Evolutionary conservation across 2,329 filamentous ascomycete species (phyloP).

Genomic region (Sporothrix pallida): DNA sequence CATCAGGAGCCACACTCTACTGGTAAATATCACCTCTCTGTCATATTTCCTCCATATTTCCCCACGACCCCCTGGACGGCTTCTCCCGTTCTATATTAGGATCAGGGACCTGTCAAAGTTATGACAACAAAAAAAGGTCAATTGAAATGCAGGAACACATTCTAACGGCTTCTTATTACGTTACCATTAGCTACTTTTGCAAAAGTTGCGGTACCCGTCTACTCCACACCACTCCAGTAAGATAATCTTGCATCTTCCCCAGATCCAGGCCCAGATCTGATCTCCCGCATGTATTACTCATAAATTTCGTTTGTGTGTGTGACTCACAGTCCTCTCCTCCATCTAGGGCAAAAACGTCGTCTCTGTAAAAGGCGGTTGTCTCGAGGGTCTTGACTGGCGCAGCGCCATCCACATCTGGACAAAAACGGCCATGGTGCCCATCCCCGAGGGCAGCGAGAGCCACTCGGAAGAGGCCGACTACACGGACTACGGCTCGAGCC

Average conservation of each 20-base stretch:
- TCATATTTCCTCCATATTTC: not conserved
- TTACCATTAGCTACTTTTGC: slow-evolving; percentile 64
- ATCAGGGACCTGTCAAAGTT: not conserved
- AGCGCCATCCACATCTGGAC: slow-evolving; percentile 71
- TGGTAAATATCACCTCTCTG: slow-evolving; percentile 53
- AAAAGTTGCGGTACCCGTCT: slow-evolving; percentile 69
- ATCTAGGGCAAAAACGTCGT: slow-evolving; percentile 62
- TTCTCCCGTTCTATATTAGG: not conserved
- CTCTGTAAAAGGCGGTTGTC: slow-evolving; percentile 70
- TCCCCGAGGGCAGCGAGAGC: slow-evolving; percentile 66
- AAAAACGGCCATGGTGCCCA: slow-evolving; percentile 69
- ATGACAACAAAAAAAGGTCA: not conserved
- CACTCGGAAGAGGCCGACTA: slow-evolving; percentile 59
- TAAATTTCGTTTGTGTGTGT: not conserved
- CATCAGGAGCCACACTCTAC: slow-evolving; percentile 62
- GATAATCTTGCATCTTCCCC: slow-evolving; percentile 19
- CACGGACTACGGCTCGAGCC: slow-evolving; percentile 51
- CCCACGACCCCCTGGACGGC: not conserved
- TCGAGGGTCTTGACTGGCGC: slow-evolving; percentile 66
- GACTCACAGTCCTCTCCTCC: not conserved
- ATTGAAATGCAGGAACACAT: not conserved
- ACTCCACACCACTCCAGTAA: slow-evolving; percentile 61
- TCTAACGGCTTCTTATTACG: slow-evolving; percentile 16
- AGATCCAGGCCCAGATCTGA: not conserved
- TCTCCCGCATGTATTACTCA: not conserved